Base-by-base conservation (phyloP, 225 moss, liverwort and hornwort genomes). In the Rhytidiadelphus loreus region DNA sequence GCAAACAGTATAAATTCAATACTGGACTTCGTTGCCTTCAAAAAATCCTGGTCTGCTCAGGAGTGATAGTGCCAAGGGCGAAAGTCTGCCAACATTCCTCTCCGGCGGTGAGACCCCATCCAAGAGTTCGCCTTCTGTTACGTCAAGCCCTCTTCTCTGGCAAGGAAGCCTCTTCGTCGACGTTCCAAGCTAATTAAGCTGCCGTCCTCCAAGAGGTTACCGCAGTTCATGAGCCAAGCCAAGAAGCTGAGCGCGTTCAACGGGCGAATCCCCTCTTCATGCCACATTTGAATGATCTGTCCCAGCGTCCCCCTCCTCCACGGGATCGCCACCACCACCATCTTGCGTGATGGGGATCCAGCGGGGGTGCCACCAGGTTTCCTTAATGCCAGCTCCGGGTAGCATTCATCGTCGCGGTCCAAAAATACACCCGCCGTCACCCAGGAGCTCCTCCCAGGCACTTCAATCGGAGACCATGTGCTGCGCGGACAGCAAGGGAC, bases 281-380 rank as follows among this genome's bases (percentile, higher is more conserved):
- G 88, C 37, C 59, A 86, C 89, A 86, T 74, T 80, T 81, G 62
- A 15, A 89, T 83, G 48, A 91, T 81, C 89, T 93, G 91, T 46
- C 92, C 89, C 3, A 55, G 66, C 2, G 61, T 33, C 5, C 91
- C 91, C 4, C 4, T 81, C 91, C 25, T 69, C 61, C 20, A 75
- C 89, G 28, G 93, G 91, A 83, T 91, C 86, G 66, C 90, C 52
- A 11, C 93, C 91, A 5, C 29, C 50, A 30, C 89, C 88, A 22
- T 86, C 63, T 11, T 77, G 57, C 19, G 91, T 91, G 86, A 90
- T 86, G 39, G 89, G 89, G 69, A 93, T 84, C 86, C 88, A 93
- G 17, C 18, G 18, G 46, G 73, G 11, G 73, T 44, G 46, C 30
- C 73, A 46, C 73, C 46, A 44, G 17, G 46, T 46, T 46, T 73